A percentile compares a stretch with the other conserved stretches of the same genome.
These are phyloP conservation scores for Suillus discolor DNA, from an alignment of 768 basidiomycete species.

Conservation along the genomic window DNA sequence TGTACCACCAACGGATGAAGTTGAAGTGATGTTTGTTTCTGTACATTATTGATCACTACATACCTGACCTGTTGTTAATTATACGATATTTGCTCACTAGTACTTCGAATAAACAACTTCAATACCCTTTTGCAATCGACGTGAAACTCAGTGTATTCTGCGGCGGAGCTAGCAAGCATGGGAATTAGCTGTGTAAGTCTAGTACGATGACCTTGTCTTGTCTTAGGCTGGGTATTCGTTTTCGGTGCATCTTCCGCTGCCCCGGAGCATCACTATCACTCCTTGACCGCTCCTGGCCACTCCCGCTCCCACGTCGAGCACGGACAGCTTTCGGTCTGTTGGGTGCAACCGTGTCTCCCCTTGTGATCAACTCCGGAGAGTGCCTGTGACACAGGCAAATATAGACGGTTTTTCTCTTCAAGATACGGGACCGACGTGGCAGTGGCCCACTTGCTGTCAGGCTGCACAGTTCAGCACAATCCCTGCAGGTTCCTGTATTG, in stretches of 20 bases:
- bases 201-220: not conserved
- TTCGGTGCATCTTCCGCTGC: slow-evolving; percentile 7
- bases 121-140: not conserved
- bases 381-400: slow-evolving; percentile 1
- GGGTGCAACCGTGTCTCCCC: slow-evolving; percentile 11
- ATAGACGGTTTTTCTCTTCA: not conserved
- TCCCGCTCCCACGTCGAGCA: slow-evolving; percentile 19
- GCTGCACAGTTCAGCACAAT: not conserved
- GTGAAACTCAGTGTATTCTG: too few relatives aligned
- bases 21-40: slow-evolving; percentile 22
- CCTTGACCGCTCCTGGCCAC: not conserved
- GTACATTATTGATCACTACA: slow-evolving; percentile 32
- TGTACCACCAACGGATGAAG: slow-evolving; percentile 17
- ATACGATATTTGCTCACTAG: slow-evolving; percentile 36
- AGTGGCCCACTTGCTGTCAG: slow-evolving; percentile 4
- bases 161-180: slow-evolving; percentile 11
- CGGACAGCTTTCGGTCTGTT: slow-evolving; percentile 9
- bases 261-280: slow-evolving; percentile 7
- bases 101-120: slow-evolving; percentile 4
- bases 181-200: slow-evolving; percentile 14
- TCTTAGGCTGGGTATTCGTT: not conserved
- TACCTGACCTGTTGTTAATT: slow-evolving; percentile 27
- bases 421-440: slow-evolving; percentile 18
- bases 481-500: slow-evolving; percentile 6
- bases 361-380: slow-evolving; percentile 11